Conservation (phyloP, 768 basidiomycete genomes). For the Tylopilus subfusipes region DNA sequence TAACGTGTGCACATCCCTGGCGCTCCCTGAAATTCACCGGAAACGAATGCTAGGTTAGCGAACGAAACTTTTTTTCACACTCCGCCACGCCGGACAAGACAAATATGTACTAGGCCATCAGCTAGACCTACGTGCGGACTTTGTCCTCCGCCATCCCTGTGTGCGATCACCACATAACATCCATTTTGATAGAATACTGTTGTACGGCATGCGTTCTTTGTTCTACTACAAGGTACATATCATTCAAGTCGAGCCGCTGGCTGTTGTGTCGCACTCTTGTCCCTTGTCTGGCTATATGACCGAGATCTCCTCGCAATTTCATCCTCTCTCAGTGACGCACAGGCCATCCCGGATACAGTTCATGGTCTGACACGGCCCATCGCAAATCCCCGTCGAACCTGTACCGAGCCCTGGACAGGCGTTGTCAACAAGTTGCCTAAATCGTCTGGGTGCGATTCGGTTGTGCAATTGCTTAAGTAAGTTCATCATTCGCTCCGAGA, state of each 20-base stretch:
- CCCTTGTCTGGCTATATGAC: conserved; percentile 5
- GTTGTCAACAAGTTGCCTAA: conserved; percentile 19
- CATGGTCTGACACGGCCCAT: not conserved
- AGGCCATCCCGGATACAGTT: conserved; percentile 13
- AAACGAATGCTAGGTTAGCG: not conserved
- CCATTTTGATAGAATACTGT: conserved; percentile 10
- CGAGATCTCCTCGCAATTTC: conserved; percentile 10
- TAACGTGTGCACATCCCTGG: conserved; percentile 13
- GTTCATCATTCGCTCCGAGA: conserved; percentile 19
- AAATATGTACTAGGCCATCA: not conserved
- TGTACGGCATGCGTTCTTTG: conserved; percentile 10
- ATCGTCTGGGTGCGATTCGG: conserved; percentile 1
- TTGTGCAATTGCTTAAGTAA: conserved; percentile 23
- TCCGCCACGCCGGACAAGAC: conserved; percentile 8
- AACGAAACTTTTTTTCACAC: conserved; percentile 19
- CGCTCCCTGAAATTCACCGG: conserved; percentile 5
- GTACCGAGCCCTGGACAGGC: conserved; percentile 18
- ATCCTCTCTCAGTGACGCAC: conserved; percentile 2
- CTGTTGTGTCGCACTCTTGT: conserved; percentile 1
- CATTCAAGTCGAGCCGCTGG: too few relatives aligned
- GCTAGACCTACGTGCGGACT: conserved; percentile 12
- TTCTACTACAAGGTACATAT: not conserved
- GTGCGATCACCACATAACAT: conserved; percentile 3
- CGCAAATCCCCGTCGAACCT: conserved; percentile 26
- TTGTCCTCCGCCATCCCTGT: conserved; percentile 1